These are phyloP conservation scores for Tuber borchii DNA, from an alignment of 495 filamentous ascomycete genomes.

Conservation along the genomic window DNA sequence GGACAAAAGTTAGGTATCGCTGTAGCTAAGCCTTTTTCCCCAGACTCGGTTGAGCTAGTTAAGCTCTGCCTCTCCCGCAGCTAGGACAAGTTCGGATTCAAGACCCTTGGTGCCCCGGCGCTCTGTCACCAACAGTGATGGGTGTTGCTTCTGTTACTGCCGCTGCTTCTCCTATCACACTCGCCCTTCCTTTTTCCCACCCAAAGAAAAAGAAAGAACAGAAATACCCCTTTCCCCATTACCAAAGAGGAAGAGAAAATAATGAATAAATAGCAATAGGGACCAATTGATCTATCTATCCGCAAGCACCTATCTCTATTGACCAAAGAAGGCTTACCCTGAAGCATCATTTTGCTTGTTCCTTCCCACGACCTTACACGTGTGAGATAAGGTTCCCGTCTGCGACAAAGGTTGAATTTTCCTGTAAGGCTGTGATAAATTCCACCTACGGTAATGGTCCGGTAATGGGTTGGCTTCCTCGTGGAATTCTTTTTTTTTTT, in stretches of 20 bases:
- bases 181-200: not conserved
- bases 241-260: not conserved
- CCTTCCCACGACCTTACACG: not conserved
- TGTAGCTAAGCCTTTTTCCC: slow-evolving; percentile 1
- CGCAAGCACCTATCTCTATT: not conserved
- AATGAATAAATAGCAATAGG: not conserved
- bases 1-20: not conserved
- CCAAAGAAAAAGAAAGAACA: not conserved
- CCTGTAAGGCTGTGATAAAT: not conserved
- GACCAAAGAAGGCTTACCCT: not conserved
- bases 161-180: not conserved
- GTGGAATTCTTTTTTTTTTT: not conserved
- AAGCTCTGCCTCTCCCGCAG: slow-evolving; percentile 1
- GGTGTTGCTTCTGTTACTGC: not conserved
- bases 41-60: not conserved
- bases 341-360: not conserved
- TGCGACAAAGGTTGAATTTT: not conserved
- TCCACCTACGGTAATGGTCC: not conserved
- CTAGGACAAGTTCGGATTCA: not conserved
- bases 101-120: not conserved
- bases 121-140: not conserved
- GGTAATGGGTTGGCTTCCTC: not conserved
- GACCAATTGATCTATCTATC: not conserved
- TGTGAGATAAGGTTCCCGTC: not conserved
- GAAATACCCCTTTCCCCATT: not conserved